Evolutionary conservation across 1,139 yeast species (phyloP).

Genomic region (Geotrichum citri-aurantii): DNA sequence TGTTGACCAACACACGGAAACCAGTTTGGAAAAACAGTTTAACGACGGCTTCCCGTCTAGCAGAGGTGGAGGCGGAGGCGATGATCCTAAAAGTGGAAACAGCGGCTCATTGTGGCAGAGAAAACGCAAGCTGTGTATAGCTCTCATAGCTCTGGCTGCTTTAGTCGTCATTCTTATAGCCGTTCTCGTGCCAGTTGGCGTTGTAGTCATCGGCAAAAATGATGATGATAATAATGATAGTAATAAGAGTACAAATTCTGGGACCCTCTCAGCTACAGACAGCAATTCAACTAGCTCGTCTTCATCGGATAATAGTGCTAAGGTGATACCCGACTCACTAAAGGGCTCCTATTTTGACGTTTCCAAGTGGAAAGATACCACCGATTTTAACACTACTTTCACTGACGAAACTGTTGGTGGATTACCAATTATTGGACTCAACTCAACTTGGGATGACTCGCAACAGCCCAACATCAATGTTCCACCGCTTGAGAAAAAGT

Average conservation of each 20-base stretch:
- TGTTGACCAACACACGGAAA: slow-evolving; percentile 3
- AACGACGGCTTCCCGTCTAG: neutral
- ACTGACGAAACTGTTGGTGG: slow-evolving; percentile 37
- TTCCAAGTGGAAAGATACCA: slow-evolving; percentile 34
- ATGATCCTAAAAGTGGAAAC: neutral
- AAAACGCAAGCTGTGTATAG: slow-evolving; percentile 17
- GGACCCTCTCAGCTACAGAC: slow-evolving; percentile 3
- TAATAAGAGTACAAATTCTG: neutral
- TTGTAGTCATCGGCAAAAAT: slow-evolving; percentile 27
- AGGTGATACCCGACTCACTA: slow-evolving; percentile 26
- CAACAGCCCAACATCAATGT: slow-evolving; percentile 29
- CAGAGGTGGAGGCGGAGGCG: neutral
- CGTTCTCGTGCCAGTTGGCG: slow-evolving; percentile 33
- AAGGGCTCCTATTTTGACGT: slow-evolving; percentile 32
- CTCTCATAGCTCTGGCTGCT: slow-evolving; percentile 19
- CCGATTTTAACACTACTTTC: slow-evolving; percentile 36
- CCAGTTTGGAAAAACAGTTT: slow-evolving; percentile 1
- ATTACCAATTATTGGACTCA: slow-evolving; percentile 36
- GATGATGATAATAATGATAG: neutral
- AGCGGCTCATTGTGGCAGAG: slow-evolving; percentile 13
- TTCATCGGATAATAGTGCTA: slow-evolving; percentile 2
- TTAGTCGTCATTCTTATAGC: slow-evolving; percentile 27
- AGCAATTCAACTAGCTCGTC: slow-evolving; percentile 1
- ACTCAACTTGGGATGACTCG: slow-evolving; percentile 32
- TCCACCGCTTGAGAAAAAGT: slow-evolving; percentile 28